Base-by-base conservation (phyloP, 2,329 filamentous ascomycete species). In the Calonectria henricotiae region DNA sequence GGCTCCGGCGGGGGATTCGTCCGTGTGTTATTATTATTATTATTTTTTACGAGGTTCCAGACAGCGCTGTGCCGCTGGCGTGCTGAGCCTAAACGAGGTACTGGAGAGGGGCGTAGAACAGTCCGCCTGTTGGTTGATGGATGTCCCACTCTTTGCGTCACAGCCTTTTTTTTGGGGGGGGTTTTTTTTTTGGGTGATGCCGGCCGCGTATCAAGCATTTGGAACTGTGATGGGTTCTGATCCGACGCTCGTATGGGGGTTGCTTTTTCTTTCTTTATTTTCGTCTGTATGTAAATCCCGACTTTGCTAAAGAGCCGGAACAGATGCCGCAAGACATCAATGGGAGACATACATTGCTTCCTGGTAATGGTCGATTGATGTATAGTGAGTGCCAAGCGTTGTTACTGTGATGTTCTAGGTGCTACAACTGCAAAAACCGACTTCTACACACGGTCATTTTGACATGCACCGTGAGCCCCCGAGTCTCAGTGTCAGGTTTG, bases 61-160 rank as follows among this genome's bases (percentile, higher is more conserved):
- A 55, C 32, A 55, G 4, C 7, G 32, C 51, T 55, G 51, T 55
- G 51, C 51, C 51, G 51, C 51, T 39, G 11, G 20, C 51, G 51
- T 55, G 51, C 51, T 55, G 51, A 39, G 51, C 11, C 51, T 55
- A 55, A 55, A 55, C 51, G 51, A 55, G 51, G 51, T 55, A 17
- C 7, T 55, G 51, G 32, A 32, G 32, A 9, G n/a, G n/a, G 43
- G 43, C 20, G 43, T 46, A 23, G 20, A 37, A 13, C 32, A 15
- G 35, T 12, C 20, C 51, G 20, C 32, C 13, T 39, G 51, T 25
- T n/a, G 51, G 51, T 39, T 15, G 32, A 55, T 37, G 51, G 32
- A 39, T 55, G 32, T 55, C 32, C 51, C 51, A 55, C 23, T 54
- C n/a, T 20, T 20, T 5, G 30, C 9, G 51, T 37, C 35, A 37